These are phyloP conservation scores for Linum tenue DNA, from an alignment of 345 rosid species.

Conservation along the genomic window DNA sequence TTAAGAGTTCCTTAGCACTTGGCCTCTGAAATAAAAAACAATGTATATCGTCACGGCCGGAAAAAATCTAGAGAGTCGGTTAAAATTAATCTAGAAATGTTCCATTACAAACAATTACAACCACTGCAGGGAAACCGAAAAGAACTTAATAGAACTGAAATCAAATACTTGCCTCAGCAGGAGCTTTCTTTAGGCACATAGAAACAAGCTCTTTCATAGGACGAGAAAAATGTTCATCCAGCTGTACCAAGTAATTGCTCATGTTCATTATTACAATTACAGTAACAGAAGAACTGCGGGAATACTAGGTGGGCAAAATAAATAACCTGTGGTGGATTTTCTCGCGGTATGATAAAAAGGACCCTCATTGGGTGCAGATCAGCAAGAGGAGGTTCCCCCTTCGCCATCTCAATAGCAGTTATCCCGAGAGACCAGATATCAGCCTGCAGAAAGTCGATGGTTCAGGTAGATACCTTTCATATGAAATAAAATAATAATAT, in stretches of 20 bases:
- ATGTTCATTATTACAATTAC: slow-evolving; percentile 15
- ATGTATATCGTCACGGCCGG: not conserved
- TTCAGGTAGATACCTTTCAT: slow-evolving; percentile 5
- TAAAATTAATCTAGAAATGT: not conserved
- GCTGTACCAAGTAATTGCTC: slow-evolving; percentile 42
- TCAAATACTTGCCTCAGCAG: slow-evolving; percentile 67
- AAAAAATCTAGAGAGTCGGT: not conserved
- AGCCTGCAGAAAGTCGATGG: slow-evolving; percentile 51
- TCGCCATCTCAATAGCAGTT: slow-evolving; percentile 98
- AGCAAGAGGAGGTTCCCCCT: slow-evolving; percentile 99
- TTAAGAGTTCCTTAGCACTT: slow-evolving; percentile 93
- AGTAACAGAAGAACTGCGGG: not conserved
- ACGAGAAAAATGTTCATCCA: slow-evolving; percentile 99
- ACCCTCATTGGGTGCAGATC: slow-evolving; percentile 99
- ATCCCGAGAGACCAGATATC: slow-evolving; percentile 99
- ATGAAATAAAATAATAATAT: not conserved
- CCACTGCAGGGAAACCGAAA: not conserved
- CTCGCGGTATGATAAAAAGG: slow-evolving; percentile 97
- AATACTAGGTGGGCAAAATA: slow-evolving; percentile 13
- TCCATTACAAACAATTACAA: not conserved
- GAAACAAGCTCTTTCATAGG: slow-evolving; percentile 95
- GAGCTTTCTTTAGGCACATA: slow-evolving; percentile 78
- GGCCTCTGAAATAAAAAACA: slow-evolving; percentile 58
- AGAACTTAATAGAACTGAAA: not conserved
- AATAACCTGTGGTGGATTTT: slow-evolving; percentile 97